Base-by-base conservation (phyloP, 495 filamentous ascomycete species). In the Trichocladium uniseriatum region DNA sequence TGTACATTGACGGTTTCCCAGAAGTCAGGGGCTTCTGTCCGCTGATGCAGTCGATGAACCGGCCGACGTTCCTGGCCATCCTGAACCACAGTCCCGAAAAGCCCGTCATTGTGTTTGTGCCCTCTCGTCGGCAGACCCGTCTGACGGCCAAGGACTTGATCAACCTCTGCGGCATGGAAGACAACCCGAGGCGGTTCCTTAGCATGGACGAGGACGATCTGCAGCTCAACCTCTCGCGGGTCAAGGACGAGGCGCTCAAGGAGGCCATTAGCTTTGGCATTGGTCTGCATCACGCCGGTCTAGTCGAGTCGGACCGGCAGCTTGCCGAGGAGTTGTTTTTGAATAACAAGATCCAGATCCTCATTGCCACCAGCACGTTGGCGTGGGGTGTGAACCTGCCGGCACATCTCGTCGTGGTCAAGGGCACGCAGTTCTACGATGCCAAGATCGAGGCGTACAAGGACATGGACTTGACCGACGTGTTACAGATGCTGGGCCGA, bases 371-470 rank as follows among this genome's bases (percentile, higher is more conserved):
- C 2, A 91, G 86, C 63, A 99, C 92, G 8, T 74, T 99, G 20
- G 92, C 92, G 6, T 99, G 92, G 92, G 92, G 92, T 67, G 94
- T 99, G 52, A 99, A 99, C 67, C 76, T 99, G 61, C 92, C 92
- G 0, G 92, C 92, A 1, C 92, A 99, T 71, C 75, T 99, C 5
- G 92, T 99, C 8, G 85, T 99, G 8, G 94, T 99, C 40, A 99
- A 99, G 60, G 92, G 92, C 40, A 99, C 92, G 1, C 92, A 99
- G 60, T 99, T 84, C 71, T 99, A 94, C 67, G 92, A 99, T 63
- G 91, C 91, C 6, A 97, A 99, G 61, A 91, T 87, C 24, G 94
- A 95, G 66, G 92, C 87, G 0, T 99, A 99, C 65, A 89, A 87
- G 55, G 92, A 99, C 67, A 97, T 97, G 94, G 94, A 99, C 66